A percentile compares a stretch with the other conserved stretches of the same genome.
Evolutionary conservation across 441 rosid species (phyloP).

Genomic region (Bocquillonia castaneifolia): DNA sequence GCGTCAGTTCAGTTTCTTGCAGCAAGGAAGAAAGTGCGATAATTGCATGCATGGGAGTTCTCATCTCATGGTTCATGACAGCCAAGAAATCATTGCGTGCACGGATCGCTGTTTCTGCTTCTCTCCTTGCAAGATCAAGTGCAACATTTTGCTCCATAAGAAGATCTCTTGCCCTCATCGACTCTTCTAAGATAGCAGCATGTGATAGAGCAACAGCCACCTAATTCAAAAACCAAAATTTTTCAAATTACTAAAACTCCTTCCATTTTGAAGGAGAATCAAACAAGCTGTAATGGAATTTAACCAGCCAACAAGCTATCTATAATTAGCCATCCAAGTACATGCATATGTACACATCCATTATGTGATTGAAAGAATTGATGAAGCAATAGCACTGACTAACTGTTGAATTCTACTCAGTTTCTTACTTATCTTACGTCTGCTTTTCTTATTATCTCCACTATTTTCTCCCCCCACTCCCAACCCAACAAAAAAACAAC

Average conservation of each 20-base stretch:
- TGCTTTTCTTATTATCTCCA: background rate
- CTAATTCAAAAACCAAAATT: slow-evolving; percentile 35
- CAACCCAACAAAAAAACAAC: no score
- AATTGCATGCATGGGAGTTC: slow-evolving; percentile 97
- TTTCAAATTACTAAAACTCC: background rate
- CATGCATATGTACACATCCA: background rate
- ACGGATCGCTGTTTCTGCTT: slow-evolving; percentile 92
- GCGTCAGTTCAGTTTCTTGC: slow-evolving; percentile 91
- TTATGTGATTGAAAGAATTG: no score
- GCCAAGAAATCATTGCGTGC: slow-evolving; percentile 99
- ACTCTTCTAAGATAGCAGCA: slow-evolving; percentile 95
- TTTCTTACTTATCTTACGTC: background rate
- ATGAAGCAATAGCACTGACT: background rate
- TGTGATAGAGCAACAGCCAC: slow-evolving; percentile 99
- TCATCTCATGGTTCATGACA: slow-evolving; percentile 99
- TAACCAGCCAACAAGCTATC: no score
- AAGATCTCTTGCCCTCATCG: slow-evolving; percentile 97
- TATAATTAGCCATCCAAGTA: background rate
- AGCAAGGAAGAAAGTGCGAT: slow-evolving; percentile 91
- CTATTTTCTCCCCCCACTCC: background rate
- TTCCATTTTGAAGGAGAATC: background rate
- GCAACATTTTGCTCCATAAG: slow-evolving; percentile 95
- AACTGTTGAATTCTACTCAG: background rate
- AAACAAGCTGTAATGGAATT: background rate
- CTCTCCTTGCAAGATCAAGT: slow-evolving; percentile 84